A percentile compares a stretch with the other conserved stretches of the same genome.
phyloP scores from a whole-genome alignment of 106 monocot genomes.

The Gastrodia elata region DNA sequence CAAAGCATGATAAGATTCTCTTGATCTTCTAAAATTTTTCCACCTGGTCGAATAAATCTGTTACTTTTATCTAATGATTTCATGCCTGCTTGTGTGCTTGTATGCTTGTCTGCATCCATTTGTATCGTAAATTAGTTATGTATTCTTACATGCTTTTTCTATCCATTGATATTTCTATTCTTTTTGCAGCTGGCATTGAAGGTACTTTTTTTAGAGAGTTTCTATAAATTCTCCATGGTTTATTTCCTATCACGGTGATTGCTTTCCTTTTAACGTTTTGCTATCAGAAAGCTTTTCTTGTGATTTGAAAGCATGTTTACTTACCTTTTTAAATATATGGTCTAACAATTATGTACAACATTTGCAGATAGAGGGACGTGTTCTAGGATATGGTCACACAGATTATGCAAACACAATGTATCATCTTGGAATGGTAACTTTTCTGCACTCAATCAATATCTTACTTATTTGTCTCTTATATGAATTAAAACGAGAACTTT shows the following conservation, averaged over 20 bases:
- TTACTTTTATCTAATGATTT: neutral
- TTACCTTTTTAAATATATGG: neutral
- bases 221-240: constrained; percentile 4
- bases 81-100: neutral
- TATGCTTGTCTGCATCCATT: neutral
- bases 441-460: neutral
- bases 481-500: no score
- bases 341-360: neutral
- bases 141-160: constrained; percentile 5
- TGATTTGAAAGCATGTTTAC: neutral
- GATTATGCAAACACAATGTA: constrained; percentile 94
- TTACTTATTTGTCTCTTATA: no score
- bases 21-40: neutral
- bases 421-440: constrained; percentile 79
- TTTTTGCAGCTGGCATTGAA: constrained; percentile 78
- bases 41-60: constrained; percentile 1
- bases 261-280: neutral
- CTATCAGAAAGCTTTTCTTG: neutral
- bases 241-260: constrained; percentile 7
- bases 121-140: neutral
- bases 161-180: constrained; percentile 8
- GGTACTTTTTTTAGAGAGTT: constrained; percentile 30
- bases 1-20: neutral
- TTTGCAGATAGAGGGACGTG: constrained; percentile 83
- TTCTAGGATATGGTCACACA: constrained; percentile 58